Base-by-base conservation (phyloP, 805 yeast species). In the Sugiyamaella lignohabitans region DNA sequence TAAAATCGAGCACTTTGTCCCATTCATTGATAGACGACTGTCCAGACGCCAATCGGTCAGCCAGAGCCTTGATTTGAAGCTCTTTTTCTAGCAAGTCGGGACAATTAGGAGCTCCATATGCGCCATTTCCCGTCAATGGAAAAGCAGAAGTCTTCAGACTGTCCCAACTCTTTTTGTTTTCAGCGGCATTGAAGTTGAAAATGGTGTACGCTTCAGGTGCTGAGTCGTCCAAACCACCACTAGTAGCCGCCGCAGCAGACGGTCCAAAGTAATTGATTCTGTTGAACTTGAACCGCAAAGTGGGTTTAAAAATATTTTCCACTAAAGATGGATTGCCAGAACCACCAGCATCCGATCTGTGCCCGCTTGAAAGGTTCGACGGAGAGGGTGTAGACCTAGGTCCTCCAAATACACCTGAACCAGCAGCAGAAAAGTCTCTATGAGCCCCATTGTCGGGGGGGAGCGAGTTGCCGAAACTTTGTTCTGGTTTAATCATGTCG, bases 1-100 rank as follows among this genome's bases (percentile, higher is more conserved):
- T 48, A 22, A 50, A 51, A 2, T 45, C 40, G 16, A 52, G 37
- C 4, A 50, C 49, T 14, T 37, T 40, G 36, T 45, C 43, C 53
- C 55, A 52, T 3, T 39, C 43, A 17, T 17, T 36, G 20, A 35
- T 30, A 10, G 44, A 18, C 16, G 24, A 35, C 11, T 40, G 36
- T 10, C 22, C 19, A 17, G 38, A 21, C 17, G 42, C 23, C 35
- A 48, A 22, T 18, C 30, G 30, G 4, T 38, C 24, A 5, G 43
- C 37, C 30, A 47, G 14, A 2, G 16, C 22, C 11, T n/a, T 42
- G 24, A 42, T 44, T 19, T 30, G 24, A 10, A 22, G 17, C 20
- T 43, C 45, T 3, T 21, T 29, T n/a, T 19, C 47, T 27, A 27
- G 14, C 14, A 27, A 14, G 8, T 8, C 8, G 14, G 8, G 32